phyloP scores from a whole-genome alignment of 106 monocot species.

The Dendrobium officinale region DNA sequence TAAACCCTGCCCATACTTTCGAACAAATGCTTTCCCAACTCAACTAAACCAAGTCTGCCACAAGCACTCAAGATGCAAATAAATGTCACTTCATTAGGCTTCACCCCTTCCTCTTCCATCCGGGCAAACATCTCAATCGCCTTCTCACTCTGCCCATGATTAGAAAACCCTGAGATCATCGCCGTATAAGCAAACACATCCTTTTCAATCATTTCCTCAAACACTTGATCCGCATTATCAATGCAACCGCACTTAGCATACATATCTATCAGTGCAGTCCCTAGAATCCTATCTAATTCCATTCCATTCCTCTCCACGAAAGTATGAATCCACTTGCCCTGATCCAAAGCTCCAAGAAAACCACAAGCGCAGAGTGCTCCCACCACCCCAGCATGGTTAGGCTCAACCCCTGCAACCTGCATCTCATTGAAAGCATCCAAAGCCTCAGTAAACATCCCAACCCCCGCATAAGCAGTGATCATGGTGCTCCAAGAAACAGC shows the following conservation, averaged over 20 bases:
- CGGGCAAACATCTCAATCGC: constrained; percentile 44
- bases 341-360: constrained; percentile 46
- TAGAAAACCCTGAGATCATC: constrained; percentile 80
- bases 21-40: constrained; percentile 41
- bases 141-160: constrained; percentile 40
- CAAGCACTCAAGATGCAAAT: constrained; percentile 74
- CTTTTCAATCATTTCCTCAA: constrained; percentile 40
- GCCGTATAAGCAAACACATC: constrained; percentile 80
- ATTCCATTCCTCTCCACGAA: constrained; percentile 22
- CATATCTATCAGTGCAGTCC: constrained; percentile 60
- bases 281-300: constrained; percentile 34
- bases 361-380: constrained; percentile 43
- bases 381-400: constrained; percentile 48
- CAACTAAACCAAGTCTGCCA: constrained; percentile 48
- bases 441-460: constrained; percentile 38
- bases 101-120: constrained; percentile 57
- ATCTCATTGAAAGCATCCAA: constrained; percentile 42
- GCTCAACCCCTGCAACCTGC: constrained; percentile 25
- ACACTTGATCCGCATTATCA: constrained; percentile 36
- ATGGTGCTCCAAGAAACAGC: constrained; percentile 53
- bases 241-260: constrained; percentile 56
- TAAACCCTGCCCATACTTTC: constrained; percentile 38
- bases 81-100: constrained; percentile 77
- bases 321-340: constrained; percentile 53
- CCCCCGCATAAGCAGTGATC: constrained; percentile 34